Evolutionary conservation across 177 flowering plant species (phyloP), one percentile per base, ranked within the genome.

Genomic region (Vitis hybrid): DNA sequence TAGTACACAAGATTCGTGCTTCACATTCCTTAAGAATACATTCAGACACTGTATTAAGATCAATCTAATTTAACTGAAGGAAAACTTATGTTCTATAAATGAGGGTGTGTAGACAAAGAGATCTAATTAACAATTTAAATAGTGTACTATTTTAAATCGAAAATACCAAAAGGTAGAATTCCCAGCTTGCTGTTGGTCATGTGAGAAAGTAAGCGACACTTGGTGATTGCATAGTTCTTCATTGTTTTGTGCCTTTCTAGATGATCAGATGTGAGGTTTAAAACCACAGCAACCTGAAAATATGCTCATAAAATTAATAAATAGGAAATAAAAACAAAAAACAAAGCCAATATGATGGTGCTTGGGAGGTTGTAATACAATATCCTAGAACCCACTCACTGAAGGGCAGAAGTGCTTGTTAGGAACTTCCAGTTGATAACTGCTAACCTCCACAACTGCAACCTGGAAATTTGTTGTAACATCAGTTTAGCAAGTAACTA

Each of bases 391-490:
- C 32, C 59, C 67, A 75, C 82, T 74, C 67, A 83, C 84, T 11
- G 86, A 77, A 54, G 86, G 86, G 67, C 68, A 73, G 52, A 83
- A 83, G 72, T 62, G 62, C 17, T 71, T 77, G 64, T 62, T 66
- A 21, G 77, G 82, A 67, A 83, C 77, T 57, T 83, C 84, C 84
- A 83, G 63, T 72, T 81, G 82, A 62, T 79, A 83, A 75, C 86
- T 81, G 84, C 86, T 83, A 70, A 83, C 81, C 76, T 83, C 86
- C 75, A 83, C 86, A 52, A 81, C 86, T 56, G 81, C 84, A 75
- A 83, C 83, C 86, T 83, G 65, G 3, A 64, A 71, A 64, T 52
- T 51, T 30, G 27, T 8, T 11, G 46, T 40, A 40, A 40, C 1
- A 40, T 40, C 6, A 40, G 9, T 40, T 40, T 7, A 40, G 46